Conservation (phyloP, 345 rosid species). For the Syzygium grande region DNA sequence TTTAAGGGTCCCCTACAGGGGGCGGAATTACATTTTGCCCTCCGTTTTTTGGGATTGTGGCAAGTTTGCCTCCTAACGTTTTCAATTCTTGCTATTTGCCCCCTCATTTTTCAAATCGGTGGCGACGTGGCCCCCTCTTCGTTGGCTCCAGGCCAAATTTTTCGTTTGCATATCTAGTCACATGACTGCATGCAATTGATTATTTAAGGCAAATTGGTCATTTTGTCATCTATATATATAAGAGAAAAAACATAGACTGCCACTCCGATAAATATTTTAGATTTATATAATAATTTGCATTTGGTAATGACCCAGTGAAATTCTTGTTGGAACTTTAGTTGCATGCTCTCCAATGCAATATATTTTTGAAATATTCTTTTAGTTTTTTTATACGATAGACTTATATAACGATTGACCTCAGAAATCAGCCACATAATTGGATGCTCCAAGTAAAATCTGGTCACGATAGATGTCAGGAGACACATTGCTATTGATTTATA, state of each 20-base stretch:
- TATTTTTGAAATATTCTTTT: neutral
- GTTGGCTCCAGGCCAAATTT: neutral
- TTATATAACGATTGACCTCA: neutral
- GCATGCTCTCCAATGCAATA: neutral
- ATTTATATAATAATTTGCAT: neutral
- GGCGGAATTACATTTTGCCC: neutral
- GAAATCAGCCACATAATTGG: neutral
- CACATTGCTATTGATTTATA: neutral
- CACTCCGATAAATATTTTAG: rapidly evolving
- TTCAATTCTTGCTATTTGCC: neutral
- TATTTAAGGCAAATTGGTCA: rapidly evolving
- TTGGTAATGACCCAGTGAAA: rapidly evolving
- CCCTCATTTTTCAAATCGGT: neutral
- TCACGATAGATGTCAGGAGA: rapidly evolving
- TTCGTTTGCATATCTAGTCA: neutral
- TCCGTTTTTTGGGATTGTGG: neutral
- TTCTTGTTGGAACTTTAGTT: neutral
- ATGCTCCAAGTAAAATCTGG: neutral
- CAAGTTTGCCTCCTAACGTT: neutral
- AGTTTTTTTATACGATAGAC: neutral
- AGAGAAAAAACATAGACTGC: neutral
- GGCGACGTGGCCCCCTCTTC: neutral
- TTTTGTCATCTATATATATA: neutral
- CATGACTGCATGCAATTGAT: neutral
- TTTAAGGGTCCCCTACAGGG: rapidly evolving